Conservation (phyloP, 176 grass and related monocot species). For the Oryza nivara region DNA sequence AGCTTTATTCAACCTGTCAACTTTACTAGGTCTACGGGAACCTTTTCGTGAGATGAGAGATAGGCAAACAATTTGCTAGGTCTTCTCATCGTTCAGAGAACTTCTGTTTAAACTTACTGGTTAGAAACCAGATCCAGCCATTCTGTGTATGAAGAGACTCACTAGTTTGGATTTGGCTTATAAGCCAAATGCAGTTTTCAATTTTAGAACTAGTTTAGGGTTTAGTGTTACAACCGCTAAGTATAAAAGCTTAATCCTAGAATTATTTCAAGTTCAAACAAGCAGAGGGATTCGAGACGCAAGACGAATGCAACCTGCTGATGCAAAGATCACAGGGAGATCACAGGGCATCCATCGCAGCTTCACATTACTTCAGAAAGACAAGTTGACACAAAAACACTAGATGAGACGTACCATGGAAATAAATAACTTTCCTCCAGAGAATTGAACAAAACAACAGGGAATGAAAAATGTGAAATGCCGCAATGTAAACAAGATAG, state of each 20-base stretch:
- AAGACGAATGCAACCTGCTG: neutral
- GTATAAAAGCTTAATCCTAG: too few species aligned
- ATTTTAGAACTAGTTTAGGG: too few species aligned
- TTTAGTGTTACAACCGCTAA: too few species aligned
- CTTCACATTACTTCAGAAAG: neutral
- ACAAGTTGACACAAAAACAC: too few species aligned
- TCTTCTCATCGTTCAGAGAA: neutral
- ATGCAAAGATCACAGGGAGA: neutral
- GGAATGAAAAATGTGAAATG: neutral
- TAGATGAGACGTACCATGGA: neutral
- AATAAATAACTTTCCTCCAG: slow-evolving; percentile 12
- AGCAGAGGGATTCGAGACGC: too few species aligned
- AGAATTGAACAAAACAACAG: slow-evolving; percentile 35
- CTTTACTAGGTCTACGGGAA: slow-evolving; percentile 13
- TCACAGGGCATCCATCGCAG: neutral
- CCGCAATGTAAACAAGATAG: slow-evolving; percentile 24
- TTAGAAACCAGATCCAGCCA: too few species aligned
- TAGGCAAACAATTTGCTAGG: neutral
- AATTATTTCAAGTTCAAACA: too few species aligned
- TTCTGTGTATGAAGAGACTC: too few species aligned
- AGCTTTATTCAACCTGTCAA: neutral
- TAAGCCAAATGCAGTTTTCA: too few species aligned
- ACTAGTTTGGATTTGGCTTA: too few species aligned
- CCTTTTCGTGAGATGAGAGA: slow-evolving; percentile 37
- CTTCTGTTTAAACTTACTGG: neutral